Percentiles rank a stretch among this genome's conserved stretches.
These are phyloP conservation scores for Hydnomerulius pinastri DNA, from an alignment of 768 basidiomycete genomes.

Conservation along the genomic window DNA sequence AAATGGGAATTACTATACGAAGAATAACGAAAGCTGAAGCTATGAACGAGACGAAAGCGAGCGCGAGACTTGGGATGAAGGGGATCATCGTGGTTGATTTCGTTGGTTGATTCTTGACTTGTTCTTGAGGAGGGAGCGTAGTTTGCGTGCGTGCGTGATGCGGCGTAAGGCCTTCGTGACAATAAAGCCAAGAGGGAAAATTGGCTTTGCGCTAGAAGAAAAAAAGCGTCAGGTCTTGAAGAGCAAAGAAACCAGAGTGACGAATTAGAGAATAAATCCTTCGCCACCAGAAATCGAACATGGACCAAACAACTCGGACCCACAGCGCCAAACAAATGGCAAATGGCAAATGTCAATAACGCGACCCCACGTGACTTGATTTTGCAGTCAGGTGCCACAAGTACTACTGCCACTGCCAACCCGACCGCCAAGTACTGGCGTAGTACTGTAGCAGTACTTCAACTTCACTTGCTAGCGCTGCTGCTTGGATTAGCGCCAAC, in stretches of 20 bases:
- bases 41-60: constrained; percentile 71
- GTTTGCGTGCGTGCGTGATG: constrained; percentile 30
- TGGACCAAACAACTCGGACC: constrained; percentile 22
- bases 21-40: constrained; percentile 76
- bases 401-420: background rate
- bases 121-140: constrained; percentile 23
- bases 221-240: constrained; percentile 21
- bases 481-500: too few species aligned
- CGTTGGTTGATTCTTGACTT: constrained; percentile 16
- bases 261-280: constrained; percentile 5
- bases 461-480: too few species aligned
- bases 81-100: constrained; percentile 55
- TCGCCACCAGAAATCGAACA: constrained; percentile 10
- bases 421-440: too few species aligned
- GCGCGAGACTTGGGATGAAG: constrained; percentile 62
- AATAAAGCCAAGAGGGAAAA: constrained; percentile 32
- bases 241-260: constrained; percentile 9
- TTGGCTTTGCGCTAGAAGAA: constrained; percentile 25
- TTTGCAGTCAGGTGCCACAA: constrained; percentile 8
- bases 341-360: constrained; percentile 14
- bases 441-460: too few species aligned
- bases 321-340: constrained; percentile 24
- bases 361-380: constrained; percentile 24
- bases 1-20: constrained; percentile 71
- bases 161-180: constrained; percentile 42